Percentiles rank a stretch among this genome's conserved stretches.
Evolutionary conservation across 2,329 filamentous ascomycete genomes (phyloP).

Genomic region (Bisporella sp.): DNA sequence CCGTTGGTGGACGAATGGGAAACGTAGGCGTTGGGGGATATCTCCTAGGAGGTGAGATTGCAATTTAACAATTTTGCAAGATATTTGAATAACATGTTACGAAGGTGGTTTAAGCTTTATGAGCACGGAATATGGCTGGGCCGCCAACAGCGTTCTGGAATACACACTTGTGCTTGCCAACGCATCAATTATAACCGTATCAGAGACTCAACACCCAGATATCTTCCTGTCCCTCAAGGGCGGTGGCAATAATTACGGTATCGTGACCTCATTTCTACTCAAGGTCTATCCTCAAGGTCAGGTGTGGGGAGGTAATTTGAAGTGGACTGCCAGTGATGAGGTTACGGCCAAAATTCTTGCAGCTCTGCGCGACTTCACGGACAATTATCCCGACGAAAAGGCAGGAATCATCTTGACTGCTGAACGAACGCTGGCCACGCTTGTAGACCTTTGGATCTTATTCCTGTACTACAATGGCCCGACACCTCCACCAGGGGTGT

Average conservation of each 20-base stretch:
- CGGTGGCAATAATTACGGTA: constrained; percentile 40
- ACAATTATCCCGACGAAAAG: constrained; percentile 51
- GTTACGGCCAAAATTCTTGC: constrained; percentile 28
- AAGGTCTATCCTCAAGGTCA: not conserved
- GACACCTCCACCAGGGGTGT: constrained; percentile 33
- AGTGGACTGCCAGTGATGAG: not conserved
- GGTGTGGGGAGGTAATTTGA: constrained; percentile 4
- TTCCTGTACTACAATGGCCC: constrained; percentile 58
- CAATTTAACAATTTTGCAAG: not conserved
- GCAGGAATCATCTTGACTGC: constrained; percentile 53
- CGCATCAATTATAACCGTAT: constrained; percentile 40
- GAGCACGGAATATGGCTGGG: constrained; percentile 12
- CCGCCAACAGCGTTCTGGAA: constrained; percentile 10
- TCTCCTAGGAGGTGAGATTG: constrained; percentile 24
- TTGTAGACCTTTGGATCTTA: constrained; percentile 48
- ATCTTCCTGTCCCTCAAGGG: constrained; percentile 46
- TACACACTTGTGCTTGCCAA: constrained; percentile 37
- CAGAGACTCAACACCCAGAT: constrained; percentile 34
- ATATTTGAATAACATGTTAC: not conserved
- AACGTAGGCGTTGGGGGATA: constrained; percentile 40
- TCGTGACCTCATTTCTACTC: not conserved
- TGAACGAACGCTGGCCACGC: constrained; percentile 33
- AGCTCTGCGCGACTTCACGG: constrained; percentile 46
- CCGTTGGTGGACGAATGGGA: constrained; percentile 38
- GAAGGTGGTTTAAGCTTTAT: constrained; percentile 13